phyloP scores from a whole-genome alignment of 148 eudicot genomes.

The Vaccinium darrowii region DNA sequence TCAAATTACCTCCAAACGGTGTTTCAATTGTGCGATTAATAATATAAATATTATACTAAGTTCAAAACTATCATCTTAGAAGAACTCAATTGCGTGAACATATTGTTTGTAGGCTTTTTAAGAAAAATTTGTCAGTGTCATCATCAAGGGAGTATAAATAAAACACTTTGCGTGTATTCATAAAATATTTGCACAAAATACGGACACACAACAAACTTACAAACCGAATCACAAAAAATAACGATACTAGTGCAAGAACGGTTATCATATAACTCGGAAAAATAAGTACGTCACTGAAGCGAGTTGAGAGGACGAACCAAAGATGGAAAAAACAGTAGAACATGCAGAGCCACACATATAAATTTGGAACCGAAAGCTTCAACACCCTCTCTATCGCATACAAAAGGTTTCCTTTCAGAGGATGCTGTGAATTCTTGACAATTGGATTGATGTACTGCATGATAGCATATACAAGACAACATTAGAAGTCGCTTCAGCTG shows the following conservation, averaged over 20 bases:
- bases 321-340: slow-evolving; percentile 96
- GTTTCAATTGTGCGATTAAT: no score
- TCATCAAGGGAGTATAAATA: no score
- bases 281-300: background rate
- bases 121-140: no score
- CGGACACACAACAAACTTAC: background rate
- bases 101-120: no score
- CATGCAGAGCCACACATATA: slow-evolving; percentile 99
- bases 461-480: slow-evolving; percentile 15
- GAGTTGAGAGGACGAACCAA: slow-evolving; percentile 56
- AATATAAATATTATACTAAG: no score
- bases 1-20: no score
- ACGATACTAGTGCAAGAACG: background rate
- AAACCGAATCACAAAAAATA: background rate
- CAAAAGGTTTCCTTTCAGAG: slow-evolving; percentile 82
- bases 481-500: slow-evolving; percentile 16
- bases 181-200: background rate
- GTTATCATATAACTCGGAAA: background rate
- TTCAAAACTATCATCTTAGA: no score
- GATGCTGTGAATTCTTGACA: slow-evolving; percentile 87
- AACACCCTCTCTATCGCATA: slow-evolving; percentile 94
- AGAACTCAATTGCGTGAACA: no score
- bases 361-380: slow-evolving; percentile 94
- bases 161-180: no score
- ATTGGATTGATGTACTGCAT: slow-evolving; percentile 94